Base-by-base conservation (phyloP, 345 rosid species). In the Camelina neglecta region DNA sequence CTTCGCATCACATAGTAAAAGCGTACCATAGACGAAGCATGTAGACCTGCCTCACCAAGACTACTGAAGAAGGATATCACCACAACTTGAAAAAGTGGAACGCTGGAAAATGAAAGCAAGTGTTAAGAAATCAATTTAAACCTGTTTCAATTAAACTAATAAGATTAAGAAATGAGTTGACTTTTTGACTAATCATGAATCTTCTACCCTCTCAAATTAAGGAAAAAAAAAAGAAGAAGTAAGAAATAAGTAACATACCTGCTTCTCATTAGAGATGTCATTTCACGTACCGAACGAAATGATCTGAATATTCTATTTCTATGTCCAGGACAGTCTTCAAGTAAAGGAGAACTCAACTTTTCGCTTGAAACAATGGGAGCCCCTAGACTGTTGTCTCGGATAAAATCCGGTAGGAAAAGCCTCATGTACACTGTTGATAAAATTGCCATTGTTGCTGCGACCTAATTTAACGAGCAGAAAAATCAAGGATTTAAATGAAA, bases 1-100 rank as follows among this genome's bases (percentile, higher is more conserved):
- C 13, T 11, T 1, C 4, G 10, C 8, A 11, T 57, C 36, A 11
- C 15, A 50, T 57, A 7, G 12, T 7, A 20, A 57, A 38, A 70
- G 29, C 68, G 7, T 89, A 93, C 98, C 97, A 86, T 64, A 63
- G 85, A 44, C 8, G 97, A 86, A 77, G 93, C 86, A 49, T 88
- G 87, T 54, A 90, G 88, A 16, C 96, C 97, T 35, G 84, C 87
- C 50, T 93, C 96, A 0, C 93, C 81, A 59, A 93, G 93, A 74
- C 74, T 82, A 80, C 82, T 76, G 70, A 93, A 90, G 73, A 93
- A 89, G 8, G 94, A 86, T 35, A 93, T 93, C 26, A 86, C 49
- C 26, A 97, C 89, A 26, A 90, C 87, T 83, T 89, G 96, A 24
- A 88, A 77, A 74, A 93, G 84, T n/a, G 91, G 88, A 69, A 61